Base-by-base conservation (phyloP, 768 basidiomycete genomes). In the Leccinum longicurvipes region DNA sequence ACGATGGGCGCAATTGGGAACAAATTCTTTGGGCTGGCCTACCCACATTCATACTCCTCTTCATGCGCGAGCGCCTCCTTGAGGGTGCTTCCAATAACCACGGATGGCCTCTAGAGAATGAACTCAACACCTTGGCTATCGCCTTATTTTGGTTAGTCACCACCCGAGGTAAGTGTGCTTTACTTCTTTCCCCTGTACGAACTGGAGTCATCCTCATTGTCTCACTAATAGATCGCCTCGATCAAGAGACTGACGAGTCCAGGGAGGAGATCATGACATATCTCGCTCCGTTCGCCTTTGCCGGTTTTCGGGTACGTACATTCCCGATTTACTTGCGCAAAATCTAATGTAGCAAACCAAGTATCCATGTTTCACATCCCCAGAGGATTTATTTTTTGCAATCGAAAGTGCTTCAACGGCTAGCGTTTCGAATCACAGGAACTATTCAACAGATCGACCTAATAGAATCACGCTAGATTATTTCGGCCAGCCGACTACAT, bases 61-160 rank as follows among this genome's bases (percentile, higher is more conserved):
- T 75, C 59, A 56, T 84, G 24, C 73, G 73, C 21, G 57, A 69
- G 6, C 72, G 74, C 21, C 64, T 82, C 10, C 72, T 77, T 39
- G 71, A 72, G 42, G 74, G 71, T 21, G 65, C 74, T 0, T 69
- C 68, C 44, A 56, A 57, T 14, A 78, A 78, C 47, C 63, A 73
- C 36, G 79, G 77, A 5, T 83, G 82, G 82, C 81, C 82, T 3
- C 47, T 78, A 12, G 71, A 77, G 42, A 79, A 74, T 47, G 74
- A 76, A 52, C 62, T 70, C 45, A 81, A 78, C 24, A 75, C 77
- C 1, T 61, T 84, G 23, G 82, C 72, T 6, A 62, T 82, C 7
- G 73, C 76, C 8, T 65, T 82, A 17, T 72, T 78, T 45, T 84
- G 83, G 83, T 61, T 78, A 19, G 66, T 76, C 24, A 73, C 73